Evolutionary conservation across 1,284 basidiomycete species (phyloP).

Genomic region (Heterobasidion irregulare): DNA sequence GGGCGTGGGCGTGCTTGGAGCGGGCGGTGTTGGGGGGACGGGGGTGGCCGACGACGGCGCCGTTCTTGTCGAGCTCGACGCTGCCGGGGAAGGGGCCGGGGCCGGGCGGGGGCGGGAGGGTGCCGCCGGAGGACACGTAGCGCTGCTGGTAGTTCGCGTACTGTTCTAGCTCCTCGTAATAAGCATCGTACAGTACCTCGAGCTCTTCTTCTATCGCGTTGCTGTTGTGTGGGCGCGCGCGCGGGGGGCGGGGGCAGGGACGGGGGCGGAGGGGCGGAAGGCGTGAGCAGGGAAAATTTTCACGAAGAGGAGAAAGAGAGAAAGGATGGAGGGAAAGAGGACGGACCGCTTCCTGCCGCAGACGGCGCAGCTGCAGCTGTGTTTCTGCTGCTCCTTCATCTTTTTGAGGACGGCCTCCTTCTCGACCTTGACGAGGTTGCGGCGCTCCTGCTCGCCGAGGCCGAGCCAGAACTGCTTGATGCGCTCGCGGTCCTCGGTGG

Average conservation of each 20-base stretch:
- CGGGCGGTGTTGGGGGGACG: conserved; percentile 27
- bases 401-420: conserved; percentile 95
- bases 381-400: conserved; percentile 99
- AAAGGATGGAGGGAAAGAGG: conserved; percentile 21
- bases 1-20: conserved; percentile 22
- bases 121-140: conserved; percentile 80
- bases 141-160: conserved; percentile 97
- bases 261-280: not conserved
- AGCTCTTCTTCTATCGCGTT: conserved; percentile 98
- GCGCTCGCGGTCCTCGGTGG: conserved; percentile 87
- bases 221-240: conserved; percentile 29
- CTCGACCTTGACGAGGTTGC: conserved; percentile 90
- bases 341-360: conserved; percentile 93
- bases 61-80: conserved; percentile 91
- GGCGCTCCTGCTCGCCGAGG: conserved; percentile 81
- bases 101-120: conserved; percentile 84
- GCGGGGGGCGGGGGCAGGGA: not conserved
- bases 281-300: conserved; percentile 28
- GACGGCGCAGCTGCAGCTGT: conserved; percentile 92
- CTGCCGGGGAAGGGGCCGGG: conserved; percentile 98
- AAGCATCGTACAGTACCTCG: conserved; percentile 98
- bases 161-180: conserved; percentile 98
- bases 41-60: conserved; percentile 64
- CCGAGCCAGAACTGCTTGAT: conserved; percentile 98
- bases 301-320: conserved; percentile 3